Base-by-base conservation (phyloP, 176 grass and related monocot genomes). In the Calamus simplicifolius region DNA sequence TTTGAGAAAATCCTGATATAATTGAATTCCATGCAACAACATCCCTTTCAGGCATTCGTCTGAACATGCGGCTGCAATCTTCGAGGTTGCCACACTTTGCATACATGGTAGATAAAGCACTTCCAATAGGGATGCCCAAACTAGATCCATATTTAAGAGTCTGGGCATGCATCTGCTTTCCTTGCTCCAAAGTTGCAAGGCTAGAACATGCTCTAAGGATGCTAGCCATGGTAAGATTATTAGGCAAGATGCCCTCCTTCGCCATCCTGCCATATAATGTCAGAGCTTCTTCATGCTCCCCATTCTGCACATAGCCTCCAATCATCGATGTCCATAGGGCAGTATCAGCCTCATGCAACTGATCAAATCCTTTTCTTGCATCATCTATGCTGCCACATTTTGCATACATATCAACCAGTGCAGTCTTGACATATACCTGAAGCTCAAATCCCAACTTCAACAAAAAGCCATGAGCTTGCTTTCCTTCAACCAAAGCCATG, bases 1-100 rank as follows among this genome's bases (percentile, higher is more conserved):
- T 86, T 75, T 92, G 88, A 18, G 88, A 86, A 77, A 83, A 86
- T 16, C 72, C 88, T 62, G 83, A 83, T 67, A 92, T 92, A 48
- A 92, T 82, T 7, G 79, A 83, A 68, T 86, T 92, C 88, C 88
- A 92, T 27, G 82, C 76, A 77, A 92, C 76, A 31, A 80, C 62
- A 71, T 86, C 88, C 67, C 57, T 86, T 49, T 75, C 19, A 59
- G 75, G 64, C 77, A 92, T 92, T 55, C 77, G 74, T 83, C 52
- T 68, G 61, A 92, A 92, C 31, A 86, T 52, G 58, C 17, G 49
- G 50, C 71, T 68, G 73, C 79, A 68, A 80, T 92, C 83, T 66
- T 73, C 73, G 56, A 87, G 69, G 67, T 72, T 72, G 2, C 83
- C 83, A 68, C 88, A 87, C 58, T 92, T 87, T 31, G 83, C 78